Evolutionary conservation across 345 rosid genomes (phyloP).

Genomic region (Rhodamnia argentea): DNA sequence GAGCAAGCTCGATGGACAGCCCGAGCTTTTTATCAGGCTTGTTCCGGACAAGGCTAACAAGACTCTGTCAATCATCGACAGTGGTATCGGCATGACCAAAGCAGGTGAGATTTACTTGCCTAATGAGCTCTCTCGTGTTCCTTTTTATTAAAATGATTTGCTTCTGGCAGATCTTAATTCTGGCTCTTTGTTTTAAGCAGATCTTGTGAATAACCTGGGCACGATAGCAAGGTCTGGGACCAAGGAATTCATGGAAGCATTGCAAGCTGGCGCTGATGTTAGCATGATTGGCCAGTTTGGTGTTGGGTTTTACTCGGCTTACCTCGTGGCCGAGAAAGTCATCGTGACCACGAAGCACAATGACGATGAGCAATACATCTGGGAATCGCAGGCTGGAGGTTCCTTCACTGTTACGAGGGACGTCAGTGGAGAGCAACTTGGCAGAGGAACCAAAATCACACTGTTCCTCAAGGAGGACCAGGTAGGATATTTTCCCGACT

Average conservation of each 20-base stretch:
- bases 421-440: constrained; percentile 60
- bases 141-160: background rate
- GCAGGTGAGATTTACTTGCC: constrained; percentile 27
- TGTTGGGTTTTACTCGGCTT: constrained; percentile 94
- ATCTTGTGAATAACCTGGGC: constrained; percentile 81
- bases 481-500: constrained; percentile 13
- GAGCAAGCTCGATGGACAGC: constrained; percentile 83
- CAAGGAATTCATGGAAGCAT: constrained; percentile 88
- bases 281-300: constrained; percentile 95
- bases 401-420: constrained; percentile 83
- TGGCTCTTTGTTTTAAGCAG: constrained; percentile 1
- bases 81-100: constrained; percentile 86
- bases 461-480: constrained; percentile 81
- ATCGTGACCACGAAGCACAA: constrained; percentile 75
- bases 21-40: constrained; percentile 65
- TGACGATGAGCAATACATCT: constrained; percentile 73
- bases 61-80: constrained; percentile 64
- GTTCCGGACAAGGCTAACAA: constrained; percentile 71
- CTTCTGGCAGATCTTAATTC: too few species aligned
- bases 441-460: constrained; percentile 84
- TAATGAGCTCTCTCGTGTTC: accelerated
- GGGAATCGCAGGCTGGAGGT: constrained; percentile 98
- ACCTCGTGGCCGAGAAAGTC: constrained; percentile 78
- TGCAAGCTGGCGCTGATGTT: constrained; percentile 91
- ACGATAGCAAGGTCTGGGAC: constrained; percentile 93